Evolutionary conservation across 768 basidiomycete species (phyloP), one percentile per base, ranked within the genome.

Genomic region (Leccinum olivaceopallidum): DNA sequence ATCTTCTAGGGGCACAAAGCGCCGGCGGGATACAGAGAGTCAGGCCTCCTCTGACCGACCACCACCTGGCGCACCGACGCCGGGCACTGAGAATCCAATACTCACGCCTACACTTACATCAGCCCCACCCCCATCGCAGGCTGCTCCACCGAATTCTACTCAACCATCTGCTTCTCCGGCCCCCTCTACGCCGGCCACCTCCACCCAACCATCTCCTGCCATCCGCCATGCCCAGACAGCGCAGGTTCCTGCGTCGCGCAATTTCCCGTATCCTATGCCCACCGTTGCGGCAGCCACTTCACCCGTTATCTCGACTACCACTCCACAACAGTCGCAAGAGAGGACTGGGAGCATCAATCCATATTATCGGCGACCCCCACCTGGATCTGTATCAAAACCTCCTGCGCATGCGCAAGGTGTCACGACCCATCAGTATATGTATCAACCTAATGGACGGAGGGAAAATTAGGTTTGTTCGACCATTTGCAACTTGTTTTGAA

Each of bases 211-310:
- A 22, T 79, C 81, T 10, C 76, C 73, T 34, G 69, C 73, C 50
- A 65, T 76, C 53, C 67, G 68, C 20, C 67, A 70, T 54, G 67
- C 75, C 12, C 68, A 75, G 26, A 64, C 73, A 75, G 34, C 72
- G 42, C 72, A 66, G 51, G n/a, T 62, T 0, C n/a, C 68, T 34
- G 30, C 65, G 16, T 61, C 71, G 1, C 66, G 75, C 28, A 69
- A 61, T 50, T 68, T 85, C 53, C 86, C 87, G 5, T 90, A 85
- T 81, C 86, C 88, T 6, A 88, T 89, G 86, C 88, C 88, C 2
- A 88, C 85, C 1, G 81, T 89, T 32, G 87, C 88, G 1, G 84
- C 80, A 10, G 79, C 80, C 50, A 84, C 85, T 0, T 83, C 87
- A 6, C 81, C 86, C 2, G 81, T 87, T 4, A 77, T 88, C 22